A percentile compares a stretch with the other conserved stretches of the same genome.
phyloP scores from a whole-genome alignment of 441 rosid species.

The Melastoma candidum region DNA sequence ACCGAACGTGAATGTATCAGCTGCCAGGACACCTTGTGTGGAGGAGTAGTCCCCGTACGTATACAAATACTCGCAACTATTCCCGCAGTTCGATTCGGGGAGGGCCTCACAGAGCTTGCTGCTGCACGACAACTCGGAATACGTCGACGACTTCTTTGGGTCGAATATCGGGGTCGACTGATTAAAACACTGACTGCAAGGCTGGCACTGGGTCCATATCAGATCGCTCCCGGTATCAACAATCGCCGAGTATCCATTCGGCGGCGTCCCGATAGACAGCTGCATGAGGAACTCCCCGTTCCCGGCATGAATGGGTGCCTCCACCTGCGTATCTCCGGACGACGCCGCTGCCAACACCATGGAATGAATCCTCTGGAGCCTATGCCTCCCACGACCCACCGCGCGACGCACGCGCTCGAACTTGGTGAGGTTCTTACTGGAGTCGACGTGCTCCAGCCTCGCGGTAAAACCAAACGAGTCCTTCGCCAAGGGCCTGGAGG shows the following conservation, averaged over 20 bases:
- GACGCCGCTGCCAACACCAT: slow-evolving; percentile 23
- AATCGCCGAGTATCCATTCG: slow-evolving; percentile 51
- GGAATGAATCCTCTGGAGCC: slow-evolving; percentile 45
- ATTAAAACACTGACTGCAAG: slow-evolving; percentile 58
- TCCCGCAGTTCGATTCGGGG: slow-evolving; percentile 33
- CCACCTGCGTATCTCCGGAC: slow-evolving; percentile 18
- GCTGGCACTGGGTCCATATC: slow-evolving; percentile 96
- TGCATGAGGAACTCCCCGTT: slow-evolving; percentile 80
- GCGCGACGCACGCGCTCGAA: slow-evolving; percentile 61
- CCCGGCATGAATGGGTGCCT: slow-evolving; percentile 48
- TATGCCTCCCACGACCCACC: slow-evolving; percentile 46
- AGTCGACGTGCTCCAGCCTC: slow-evolving; percentile 54
- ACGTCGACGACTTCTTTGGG: slow-evolving; percentile 57
- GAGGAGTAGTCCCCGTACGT: slow-evolving; percentile 84
- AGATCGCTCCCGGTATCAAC: slow-evolving; percentile 88
- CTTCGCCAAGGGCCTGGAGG: too few relatives aligned
- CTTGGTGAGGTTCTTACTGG: slow-evolving; percentile 66
- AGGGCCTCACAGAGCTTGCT: slow-evolving; percentile 46
- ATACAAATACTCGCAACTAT: slow-evolving; percentile 63
- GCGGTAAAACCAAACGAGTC: slow-evolving; percentile 39
- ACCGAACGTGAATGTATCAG: slow-evolving; percentile 64
- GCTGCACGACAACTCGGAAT: slow-evolving; percentile 43
- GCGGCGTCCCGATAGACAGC: slow-evolving; percentile 70
- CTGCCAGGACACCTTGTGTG: slow-evolving; percentile 57
- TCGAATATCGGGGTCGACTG: slow-evolving; percentile 78